Evolutionary conservation across 331 rosid genomes (phyloP), one percentile per base, ranked within the genome.

Genomic region (Ulmus americana): DNA sequence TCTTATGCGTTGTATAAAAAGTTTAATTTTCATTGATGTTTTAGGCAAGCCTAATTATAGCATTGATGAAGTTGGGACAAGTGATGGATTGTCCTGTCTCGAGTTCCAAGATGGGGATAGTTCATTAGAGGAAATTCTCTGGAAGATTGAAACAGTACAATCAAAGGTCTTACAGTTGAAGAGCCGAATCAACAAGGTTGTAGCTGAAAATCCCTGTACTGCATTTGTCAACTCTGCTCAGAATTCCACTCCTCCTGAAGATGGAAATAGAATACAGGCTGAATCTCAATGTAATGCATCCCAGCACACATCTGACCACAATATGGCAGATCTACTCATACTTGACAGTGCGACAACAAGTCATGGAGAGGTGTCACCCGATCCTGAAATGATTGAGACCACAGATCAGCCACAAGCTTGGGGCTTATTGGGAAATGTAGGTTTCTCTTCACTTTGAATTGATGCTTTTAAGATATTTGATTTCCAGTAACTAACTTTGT

Each of bases 61-160:
- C 46, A 45, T 61, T 55, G 58, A 55, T 28, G 89, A 77, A 56
- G 56, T 70, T 52, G 67, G 57, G 83, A 65, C 74, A 56, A 69
- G 65, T 68, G 83, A 80, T 55, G 61, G 68, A 52, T 78, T 70
- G 77, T 58, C 81, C 53, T 80, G 77, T 51, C 18, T 67, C 49
- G 72, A 75, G 55, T 51, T 65, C 43, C 68, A 65, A 59, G 75
- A 73, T 53, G 72, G 55, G 8, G 87, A 88, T 73, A 77, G 63
- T 62, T 65, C 75, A 22, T 63, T 82, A 69, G 79, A 71, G 51
- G 72, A 66, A 7, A 60, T 76, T 63, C 71, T 88, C 62, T 52
- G 55, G 66, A 74, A 77, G 73, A 74, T 85, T 70, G 96, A 78
- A 76, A 78, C 64, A 48, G 69, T 71, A 49, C 80, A 77, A 41